Conservation (phyloP, 208 protist species). For the Trypanosoma lewisi region DNA sequence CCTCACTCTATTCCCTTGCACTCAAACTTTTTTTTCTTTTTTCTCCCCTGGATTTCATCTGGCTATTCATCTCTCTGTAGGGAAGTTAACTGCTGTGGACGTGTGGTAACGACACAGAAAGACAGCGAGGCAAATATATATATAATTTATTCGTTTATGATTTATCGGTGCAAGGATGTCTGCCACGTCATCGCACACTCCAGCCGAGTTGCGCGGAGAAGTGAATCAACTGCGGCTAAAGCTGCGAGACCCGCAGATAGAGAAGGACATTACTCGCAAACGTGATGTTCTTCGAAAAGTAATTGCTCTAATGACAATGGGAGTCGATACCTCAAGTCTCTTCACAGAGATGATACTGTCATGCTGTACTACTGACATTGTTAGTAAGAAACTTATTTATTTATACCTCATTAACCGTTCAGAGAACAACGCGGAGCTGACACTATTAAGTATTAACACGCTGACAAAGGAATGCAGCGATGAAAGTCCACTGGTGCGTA, state of each 20-base stretch:
- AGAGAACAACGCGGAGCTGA: conserved; percentile 84
- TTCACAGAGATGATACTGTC: conserved; percentile 93
- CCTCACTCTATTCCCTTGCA: too few relatives aligned
- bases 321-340: conserved; percentile 92
- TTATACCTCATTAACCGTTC: conserved; percentile 94
- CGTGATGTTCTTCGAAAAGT: conserved; percentile 87
- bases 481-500: conserved; percentile 93
- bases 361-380: conserved; percentile 89
- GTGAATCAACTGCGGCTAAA: conserved; percentile 38
- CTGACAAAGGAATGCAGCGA: conserved; percentile 93
- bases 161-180: conserved; percentile 1
- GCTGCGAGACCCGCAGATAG: conserved; percentile 38
- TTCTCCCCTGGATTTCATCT: too few relatives aligned
- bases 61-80: too few relatives aligned
- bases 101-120: background rate
- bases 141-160: background rate
- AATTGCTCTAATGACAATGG: conserved; percentile 95
- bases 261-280: conserved; percentile 46
- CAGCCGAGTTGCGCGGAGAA: conserved; percentile 30
- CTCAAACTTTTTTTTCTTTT: too few relatives aligned
- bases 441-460: conserved; percentile 95
- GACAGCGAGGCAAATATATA: background rate
- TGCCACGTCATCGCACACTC: background rate
- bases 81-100: too few relatives aligned
- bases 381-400: conserved; percentile 98